A percentile compares a stretch with the other conserved stretches of the same genome.
Conservation (phyloP, 2,329 filamentous ascomycete species). For the Fusarium oligoseptatum region DNA sequence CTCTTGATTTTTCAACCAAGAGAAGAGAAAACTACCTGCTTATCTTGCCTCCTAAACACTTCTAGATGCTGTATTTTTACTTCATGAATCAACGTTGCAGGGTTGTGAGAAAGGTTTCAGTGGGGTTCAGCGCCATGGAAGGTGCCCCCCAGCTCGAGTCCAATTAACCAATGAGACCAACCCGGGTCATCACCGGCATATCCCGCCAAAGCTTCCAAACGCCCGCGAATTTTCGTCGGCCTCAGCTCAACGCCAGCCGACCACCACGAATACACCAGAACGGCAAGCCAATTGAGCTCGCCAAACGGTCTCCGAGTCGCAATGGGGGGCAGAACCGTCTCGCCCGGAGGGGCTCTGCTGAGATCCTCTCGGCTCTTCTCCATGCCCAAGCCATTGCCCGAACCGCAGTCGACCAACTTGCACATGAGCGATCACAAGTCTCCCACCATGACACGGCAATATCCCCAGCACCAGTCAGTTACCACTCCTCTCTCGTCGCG, state of each 20-base stretch:
- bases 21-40: constrained; percentile 6
- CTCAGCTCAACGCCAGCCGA: constrained; percentile 31
- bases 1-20: constrained; percentile 1
- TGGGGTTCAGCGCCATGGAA: constrained; percentile 32
- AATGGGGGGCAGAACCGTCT: constrained; percentile 58
- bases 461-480: constrained; percentile 87
- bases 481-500: constrained; percentile 81
- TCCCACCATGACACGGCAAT: constrained; percentile 72
- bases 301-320: constrained; percentile 44
- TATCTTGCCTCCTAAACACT: constrained; percentile 18
- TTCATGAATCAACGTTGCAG: constrained; percentile 21
- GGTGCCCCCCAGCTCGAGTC: constrained; percentile 9
- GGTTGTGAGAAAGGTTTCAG: constrained; percentile 35
- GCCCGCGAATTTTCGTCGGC: constrained; percentile 49
- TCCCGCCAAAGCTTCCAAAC: constrained; percentile 37
- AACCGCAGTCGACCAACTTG: constrained; percentile 65
- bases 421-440: constrained; percentile 54
- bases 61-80: constrained; percentile 23
- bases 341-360: constrained; percentile 78
- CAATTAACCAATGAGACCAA: constrained; percentile 36
- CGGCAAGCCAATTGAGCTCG: constrained; percentile 50
- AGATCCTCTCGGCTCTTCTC: constrained; percentile 92
- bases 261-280: constrained; percentile 38
- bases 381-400: constrained; percentile 80
- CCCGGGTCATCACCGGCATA: constrained; percentile 52